Conservation (phyloP, 441 rosid species). For the Eutrema salsugineum region DNA sequence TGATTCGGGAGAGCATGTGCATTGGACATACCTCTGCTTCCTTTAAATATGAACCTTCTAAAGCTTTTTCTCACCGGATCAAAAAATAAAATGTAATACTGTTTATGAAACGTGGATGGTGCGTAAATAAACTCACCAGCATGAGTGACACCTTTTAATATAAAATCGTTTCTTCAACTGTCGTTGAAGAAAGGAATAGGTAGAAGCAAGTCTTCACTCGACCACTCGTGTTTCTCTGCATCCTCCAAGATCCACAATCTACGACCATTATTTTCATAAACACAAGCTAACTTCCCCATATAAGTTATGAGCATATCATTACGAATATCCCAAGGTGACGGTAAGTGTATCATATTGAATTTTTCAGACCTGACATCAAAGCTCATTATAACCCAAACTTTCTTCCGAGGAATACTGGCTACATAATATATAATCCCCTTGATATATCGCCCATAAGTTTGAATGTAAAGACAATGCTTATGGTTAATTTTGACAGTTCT, state of each 20-base stretch:
- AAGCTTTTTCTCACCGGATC: not conserved
- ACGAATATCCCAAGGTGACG: not conserved
- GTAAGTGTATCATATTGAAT: not conserved
- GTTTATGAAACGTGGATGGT: not conserved
- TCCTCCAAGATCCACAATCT: not conserved
- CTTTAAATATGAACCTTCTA: not conserved
- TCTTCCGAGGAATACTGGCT: not conserved
- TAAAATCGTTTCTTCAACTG: too few relatives aligned
- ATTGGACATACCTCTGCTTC: not conserved
- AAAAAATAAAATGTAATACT: not conserved
- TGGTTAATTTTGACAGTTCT: not conserved
- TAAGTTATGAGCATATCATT: not conserved
- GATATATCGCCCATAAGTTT: not conserved
- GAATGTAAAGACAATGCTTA: not conserved
- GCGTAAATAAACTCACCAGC: not conserved
- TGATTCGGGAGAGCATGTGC: not conserved
- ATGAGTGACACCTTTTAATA: not conserved
- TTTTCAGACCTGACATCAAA: not conserved
- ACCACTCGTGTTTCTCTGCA: not conserved
- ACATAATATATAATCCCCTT: not conserved
- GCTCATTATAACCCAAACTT: not conserved
- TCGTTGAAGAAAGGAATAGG: not conserved
- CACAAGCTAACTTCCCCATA: not conserved
- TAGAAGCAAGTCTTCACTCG: not conserved
- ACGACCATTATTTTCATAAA: not conserved